These are phyloP conservation scores for Termitomyces sp. DNA, from an alignment of 768 basidiomycete genomes.

Conservation along the genomic window DNA sequence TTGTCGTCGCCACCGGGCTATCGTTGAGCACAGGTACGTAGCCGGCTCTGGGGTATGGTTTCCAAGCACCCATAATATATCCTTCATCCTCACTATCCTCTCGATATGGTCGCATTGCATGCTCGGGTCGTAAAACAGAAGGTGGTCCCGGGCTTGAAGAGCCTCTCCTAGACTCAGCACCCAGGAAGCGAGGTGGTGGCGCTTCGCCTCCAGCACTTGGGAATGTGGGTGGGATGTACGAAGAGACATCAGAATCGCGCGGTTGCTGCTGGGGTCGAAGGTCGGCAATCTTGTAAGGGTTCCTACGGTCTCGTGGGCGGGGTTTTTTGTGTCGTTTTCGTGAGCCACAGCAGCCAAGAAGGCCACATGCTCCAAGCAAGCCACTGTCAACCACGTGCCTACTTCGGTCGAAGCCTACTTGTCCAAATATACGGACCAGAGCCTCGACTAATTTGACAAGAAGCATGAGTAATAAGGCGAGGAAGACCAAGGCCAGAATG, in stretches of 20 bases:
- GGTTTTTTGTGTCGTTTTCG: constrained; percentile 36
- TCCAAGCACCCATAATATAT: constrained; percentile 95
- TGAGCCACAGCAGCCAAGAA: constrained; percentile 66
- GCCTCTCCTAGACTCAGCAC: constrained; percentile 41
- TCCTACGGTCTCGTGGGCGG: constrained; percentile 18
- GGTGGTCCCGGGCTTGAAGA: constrained; percentile 61
- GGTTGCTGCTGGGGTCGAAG: constrained; percentile 18
- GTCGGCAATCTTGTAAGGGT: constrained; percentile 20
- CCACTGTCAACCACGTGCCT: constrained; percentile 81
- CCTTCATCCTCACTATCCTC: constrained; percentile 84
- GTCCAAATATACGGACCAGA: constrained; percentile 70
- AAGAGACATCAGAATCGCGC: constrained; percentile 47
- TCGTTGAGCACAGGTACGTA: constrained; percentile 47
- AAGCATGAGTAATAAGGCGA: constrained; percentile 81
- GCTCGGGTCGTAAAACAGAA: constrained; percentile 77
- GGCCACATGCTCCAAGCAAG: constrained; percentile 77
- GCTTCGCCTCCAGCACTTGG: constrained; percentile 28
- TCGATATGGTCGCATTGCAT: constrained; percentile 70
- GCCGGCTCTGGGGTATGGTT: constrained; percentile 59
- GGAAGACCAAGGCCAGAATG: constrained; percentile 78
- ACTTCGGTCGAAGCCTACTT: constrained; percentile 82
- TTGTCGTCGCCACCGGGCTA: constrained; percentile 17
- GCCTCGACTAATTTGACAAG: constrained; percentile 85
- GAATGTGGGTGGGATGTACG: constrained; percentile 46
- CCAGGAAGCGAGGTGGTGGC: constrained; percentile 35